Conservation (phyloP, 1,284 basidiomycete genomes). For the Meira nashicola region DNA sequence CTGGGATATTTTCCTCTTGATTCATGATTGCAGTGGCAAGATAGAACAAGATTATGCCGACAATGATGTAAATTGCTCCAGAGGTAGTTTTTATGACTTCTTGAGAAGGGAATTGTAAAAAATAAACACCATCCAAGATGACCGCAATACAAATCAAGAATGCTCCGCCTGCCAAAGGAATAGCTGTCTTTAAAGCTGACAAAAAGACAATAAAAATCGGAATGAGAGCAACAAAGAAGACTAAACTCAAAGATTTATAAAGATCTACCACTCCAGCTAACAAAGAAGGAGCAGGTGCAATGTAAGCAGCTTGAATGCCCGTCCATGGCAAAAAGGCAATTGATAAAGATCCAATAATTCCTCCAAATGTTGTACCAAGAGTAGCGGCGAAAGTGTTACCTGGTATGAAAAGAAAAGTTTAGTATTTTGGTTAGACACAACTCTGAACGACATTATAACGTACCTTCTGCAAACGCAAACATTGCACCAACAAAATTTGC, state of each 20-base stretch:
- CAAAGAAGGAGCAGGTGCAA: conserved; percentile 14
- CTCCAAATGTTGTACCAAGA: conserved; percentile 19
- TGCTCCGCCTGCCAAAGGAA: conserved; percentile 18
- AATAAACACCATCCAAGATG: conserved; percentile 11
- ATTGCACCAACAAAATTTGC: conserved; percentile 31
- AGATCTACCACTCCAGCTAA: conserved; percentile 16
- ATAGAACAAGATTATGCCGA: conserved; percentile 9
- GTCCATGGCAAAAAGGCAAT: conserved; percentile 39
- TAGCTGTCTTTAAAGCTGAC: conserved; percentile 23
- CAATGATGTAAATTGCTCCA: neutral
- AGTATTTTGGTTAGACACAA: neutral
- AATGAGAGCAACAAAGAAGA: conserved; percentile 28
- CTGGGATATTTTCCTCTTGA: conserved; percentile 6
- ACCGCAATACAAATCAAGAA: conserved; percentile 25
- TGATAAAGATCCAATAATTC: conserved; percentile 19
- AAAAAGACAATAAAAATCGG: conserved; percentile 31
- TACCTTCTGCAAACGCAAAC: conserved; percentile 32
- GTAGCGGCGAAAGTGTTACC: conserved; percentile 30
- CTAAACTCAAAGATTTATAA: conserved; percentile 21
- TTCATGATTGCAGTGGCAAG: conserved; percentile 6
- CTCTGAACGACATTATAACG: neutral
- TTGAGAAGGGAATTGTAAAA: neutral
- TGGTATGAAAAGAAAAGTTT: no score
- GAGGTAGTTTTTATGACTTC: neutral
- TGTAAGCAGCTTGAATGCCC: conserved; percentile 27